Base-by-base conservation (phyloP, 306 rosid species). In the Quercus suber region DNA sequence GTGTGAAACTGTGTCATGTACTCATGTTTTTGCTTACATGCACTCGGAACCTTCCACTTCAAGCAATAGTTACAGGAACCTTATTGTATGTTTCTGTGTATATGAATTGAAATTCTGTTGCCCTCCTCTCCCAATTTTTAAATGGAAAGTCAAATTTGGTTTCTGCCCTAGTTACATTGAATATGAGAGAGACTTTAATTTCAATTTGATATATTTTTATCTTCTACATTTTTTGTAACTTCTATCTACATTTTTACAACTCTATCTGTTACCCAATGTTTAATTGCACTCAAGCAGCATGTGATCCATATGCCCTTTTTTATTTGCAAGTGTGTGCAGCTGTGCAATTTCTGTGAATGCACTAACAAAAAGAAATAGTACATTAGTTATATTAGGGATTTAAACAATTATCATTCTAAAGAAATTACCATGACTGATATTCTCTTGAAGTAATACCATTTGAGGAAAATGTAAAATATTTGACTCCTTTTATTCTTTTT, bases 371-470 rank as follows among this genome's bases (percentile, higher is more conserved):
- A 15, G 21, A 7, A 19, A 15, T 37, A 27, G 3, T 3, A 30
- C 11, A 15, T 30, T 27, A 14, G 21, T 63, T 63, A 31, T 64
- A 17, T 30, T 64, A 31, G 9, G 12, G 23, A 65, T 30, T 30
- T 65, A 31, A 30, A 28, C 23, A 65, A 30, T n/a, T 31, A 3
- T 30, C 33, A 15, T 65, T 31, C 71, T 65, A 8, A 18, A 67
- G 71, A 67, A 65, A 67, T 12, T 15, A 31, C 15, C 6, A 19
- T 33, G 71, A 33, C 5, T 67, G 51, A 8, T 33, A 33, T 4
- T 12, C 35, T 67, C 6, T 67, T 67, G 37, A 65, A 31, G 13
- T 65, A 65, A 55, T 81, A 28, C 69, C 55, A 78, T 79, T 67
- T 28, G 55, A 51, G 74, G 75, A 71, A 79, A 79, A 59, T 52